Percentiles rank a stretch among this genome's conserved stretches.
Evolutionary conservation across 2,329 filamentous ascomycete genomes (phyloP).

Genomic region (Xylariaceae sp.): DNA sequence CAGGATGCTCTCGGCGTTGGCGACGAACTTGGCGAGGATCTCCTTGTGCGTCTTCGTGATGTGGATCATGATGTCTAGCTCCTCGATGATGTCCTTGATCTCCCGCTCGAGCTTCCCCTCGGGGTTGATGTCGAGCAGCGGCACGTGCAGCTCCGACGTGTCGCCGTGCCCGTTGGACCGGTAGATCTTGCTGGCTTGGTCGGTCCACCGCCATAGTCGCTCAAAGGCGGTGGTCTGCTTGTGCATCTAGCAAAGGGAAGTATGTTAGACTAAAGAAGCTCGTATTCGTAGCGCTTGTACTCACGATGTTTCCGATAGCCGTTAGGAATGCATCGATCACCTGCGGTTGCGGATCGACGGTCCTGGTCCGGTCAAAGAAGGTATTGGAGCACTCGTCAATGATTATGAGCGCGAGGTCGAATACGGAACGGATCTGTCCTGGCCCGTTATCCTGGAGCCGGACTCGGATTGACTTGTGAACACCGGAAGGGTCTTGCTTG

Average conservation of each 20-base stretch:
- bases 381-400: slow-evolving; percentile 45
- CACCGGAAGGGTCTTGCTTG: slow-evolving; percentile 42
- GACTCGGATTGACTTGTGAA: slow-evolving; percentile 45
- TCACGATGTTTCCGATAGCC: slow-evolving; percentile 46
- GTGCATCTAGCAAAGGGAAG: slow-evolving; percentile 31
- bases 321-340: slow-evolving; percentile 46
- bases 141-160: slow-evolving; percentile 31
- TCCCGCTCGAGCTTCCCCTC: slow-evolving; percentile 48
- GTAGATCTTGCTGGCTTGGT: slow-evolving; percentile 29
- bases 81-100: slow-evolving; percentile 51
- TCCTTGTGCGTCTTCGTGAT: slow-evolving; percentile 42
- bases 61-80: slow-evolving; percentile 50
- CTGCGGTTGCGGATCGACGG: slow-evolving; percentile 38
- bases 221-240: slow-evolving; percentile 44
- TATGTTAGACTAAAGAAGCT: not conserved
- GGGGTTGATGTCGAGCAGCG: slow-evolving; percentile 45
- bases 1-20: slow-evolving; percentile 27
- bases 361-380: slow-evolving; percentile 44
- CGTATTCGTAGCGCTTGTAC: slow-evolving; percentile 13
- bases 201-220: slow-evolving; percentile 42
- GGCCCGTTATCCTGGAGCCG: slow-evolving; percentile 29
- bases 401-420: slow-evolving; percentile 47
- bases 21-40: slow-evolving; percentile 34
- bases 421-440: slow-evolving; percentile 41
- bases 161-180: slow-evolving; percentile 22